Evolutionary conservation across 352 stramenopile species (phyloP).

Genomic region (Phytophthora uliginosa): DNA sequence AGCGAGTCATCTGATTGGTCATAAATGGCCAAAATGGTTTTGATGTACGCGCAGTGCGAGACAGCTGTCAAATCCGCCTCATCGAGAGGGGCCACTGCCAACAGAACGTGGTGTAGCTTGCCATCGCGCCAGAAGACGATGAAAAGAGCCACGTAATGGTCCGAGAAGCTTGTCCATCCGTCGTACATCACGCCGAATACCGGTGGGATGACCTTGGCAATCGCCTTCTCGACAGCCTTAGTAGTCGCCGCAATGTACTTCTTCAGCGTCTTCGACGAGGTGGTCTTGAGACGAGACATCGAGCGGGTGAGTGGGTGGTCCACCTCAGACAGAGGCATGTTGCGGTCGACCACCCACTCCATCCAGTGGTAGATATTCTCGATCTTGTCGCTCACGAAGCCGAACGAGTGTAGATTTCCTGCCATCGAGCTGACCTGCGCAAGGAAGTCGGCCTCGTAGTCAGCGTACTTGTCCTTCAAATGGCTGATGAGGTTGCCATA

Average conservation of each 20-base stretch:
- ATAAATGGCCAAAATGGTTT: too few relatives aligned
- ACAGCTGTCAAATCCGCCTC: too few relatives aligned
- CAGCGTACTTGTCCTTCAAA: constrained; percentile 5
- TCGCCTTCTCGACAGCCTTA: background rate
- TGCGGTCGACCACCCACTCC: constrained; percentile 10
- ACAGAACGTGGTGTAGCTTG: too few relatives aligned
- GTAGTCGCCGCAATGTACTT: constrained; percentile 1
- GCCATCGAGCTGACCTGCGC: background rate
- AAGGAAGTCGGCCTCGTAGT: background rate
- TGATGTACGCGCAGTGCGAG: too few relatives aligned
- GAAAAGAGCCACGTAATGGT: too few relatives aligned
- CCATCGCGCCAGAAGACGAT: too few relatives aligned
- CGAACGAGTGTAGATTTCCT: background rate
- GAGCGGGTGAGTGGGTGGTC: background rate
- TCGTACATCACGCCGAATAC: too few relatives aligned
- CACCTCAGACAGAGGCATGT: constrained; percentile 17
- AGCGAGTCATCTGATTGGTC: too few relatives aligned
- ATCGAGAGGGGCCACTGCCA: too few relatives aligned
- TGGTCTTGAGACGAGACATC: constrained; percentile 5
- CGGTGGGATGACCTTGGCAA: background rate
- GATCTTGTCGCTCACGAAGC: background rate
- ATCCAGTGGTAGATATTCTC: constrained; percentile 3
- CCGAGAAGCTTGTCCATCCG: too few relatives aligned
- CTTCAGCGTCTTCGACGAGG: constrained; percentile 5
- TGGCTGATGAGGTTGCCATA: constrained; percentile 12